Conservation (phyloP, 495 filamentous ascomycete genomes). For the Chaetomium tenue region DNA sequence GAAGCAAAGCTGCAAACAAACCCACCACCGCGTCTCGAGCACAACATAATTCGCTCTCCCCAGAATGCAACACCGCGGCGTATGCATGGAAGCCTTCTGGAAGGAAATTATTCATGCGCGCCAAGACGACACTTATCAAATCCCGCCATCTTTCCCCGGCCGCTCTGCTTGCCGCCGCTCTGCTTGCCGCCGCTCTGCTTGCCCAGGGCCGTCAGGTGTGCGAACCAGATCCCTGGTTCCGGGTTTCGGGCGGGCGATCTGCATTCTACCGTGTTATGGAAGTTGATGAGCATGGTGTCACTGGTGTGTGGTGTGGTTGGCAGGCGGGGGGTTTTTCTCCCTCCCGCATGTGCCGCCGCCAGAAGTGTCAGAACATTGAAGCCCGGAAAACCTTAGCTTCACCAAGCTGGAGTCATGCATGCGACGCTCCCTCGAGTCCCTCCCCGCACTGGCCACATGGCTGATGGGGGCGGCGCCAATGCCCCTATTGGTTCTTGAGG, state of each 20-base stretch:
- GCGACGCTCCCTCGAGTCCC: not conserved
- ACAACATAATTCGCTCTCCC: slow-evolving; percentile 10
- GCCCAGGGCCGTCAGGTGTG: not conserved
- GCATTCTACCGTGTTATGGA: not conserved
- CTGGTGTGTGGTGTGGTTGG: too few relatives aligned
- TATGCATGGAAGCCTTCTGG: slow-evolving; percentile 27
- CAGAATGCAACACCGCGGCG: slow-evolving; percentile 15
- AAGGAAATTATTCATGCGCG: slow-evolving; percentile 16
- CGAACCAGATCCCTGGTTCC: not conserved
- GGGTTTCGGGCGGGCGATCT: not conserved
- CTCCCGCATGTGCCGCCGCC: slow-evolving; percentile 11
- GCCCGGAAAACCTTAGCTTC: slow-evolving; percentile 4
- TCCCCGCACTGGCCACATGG: slow-evolving; percentile 8
- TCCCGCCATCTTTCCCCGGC: slow-evolving; percentile 1
- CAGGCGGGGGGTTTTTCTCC: not conserved
- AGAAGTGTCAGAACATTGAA: not conserved
- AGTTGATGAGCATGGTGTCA: not conserved
- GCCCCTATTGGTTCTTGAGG: not conserved
- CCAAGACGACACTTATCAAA: not conserved
- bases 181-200: too few relatives aligned
- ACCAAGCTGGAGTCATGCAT: not conserved
- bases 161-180: not conserved
- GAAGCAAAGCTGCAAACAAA: slow-evolving; percentile 4
- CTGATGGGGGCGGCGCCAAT: not conserved
- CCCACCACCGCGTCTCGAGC: not conserved